Base-by-base conservation (phyloP, 345 rosid genomes). In the Xanthoceras sorbifolium region DNA sequence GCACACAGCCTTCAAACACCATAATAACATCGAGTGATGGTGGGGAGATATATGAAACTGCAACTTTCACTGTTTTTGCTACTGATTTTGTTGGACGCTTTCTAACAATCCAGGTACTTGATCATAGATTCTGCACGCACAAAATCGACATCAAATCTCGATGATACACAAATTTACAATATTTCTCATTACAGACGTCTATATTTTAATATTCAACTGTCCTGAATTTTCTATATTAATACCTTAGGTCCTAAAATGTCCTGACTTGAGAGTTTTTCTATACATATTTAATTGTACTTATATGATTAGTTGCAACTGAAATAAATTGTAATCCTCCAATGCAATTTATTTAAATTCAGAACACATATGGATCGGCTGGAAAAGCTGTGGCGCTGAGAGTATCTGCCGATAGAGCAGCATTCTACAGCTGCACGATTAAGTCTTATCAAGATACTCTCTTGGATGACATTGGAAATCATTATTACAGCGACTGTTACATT, bases 361-460 rank as follows among this genome's bases (percentile, higher is more conserved):
- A 91, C 67, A 84, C 91, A 26, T 87, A 55, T 50, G 97, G 97
- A 69, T 83, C 65, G 29, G 52, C 61, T 6, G 85, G 74, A 29
- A 77, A 77, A 73, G 98, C 93, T 5, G 97, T 91, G 48, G 97
- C 94, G 1, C 10, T 90, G 66, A 76, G 92, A 69, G 93, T 89
- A 26, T 81, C 91, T 0, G 97, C 86, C 25, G 90, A 89, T 69
- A 85, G 87, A 54, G 88, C 80, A 2, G 93, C 93, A 7, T 93
- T 93, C 72, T 87, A 88, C 59, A 86, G 86, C 0, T 93, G 93
- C 57, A 81, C 73, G 71, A 84, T 93, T 57, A 73, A 63, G 7
- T 90, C 97, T 2, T 90, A 89, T 71, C 97, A 90, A 76, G 96
- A 93, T 74, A 86, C 97, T 55, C 86, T 93, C 54, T 82, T 93